Conservation (phyloP, 2,329 filamentous ascomycete genomes). For the Fusarium succisae region DNA sequence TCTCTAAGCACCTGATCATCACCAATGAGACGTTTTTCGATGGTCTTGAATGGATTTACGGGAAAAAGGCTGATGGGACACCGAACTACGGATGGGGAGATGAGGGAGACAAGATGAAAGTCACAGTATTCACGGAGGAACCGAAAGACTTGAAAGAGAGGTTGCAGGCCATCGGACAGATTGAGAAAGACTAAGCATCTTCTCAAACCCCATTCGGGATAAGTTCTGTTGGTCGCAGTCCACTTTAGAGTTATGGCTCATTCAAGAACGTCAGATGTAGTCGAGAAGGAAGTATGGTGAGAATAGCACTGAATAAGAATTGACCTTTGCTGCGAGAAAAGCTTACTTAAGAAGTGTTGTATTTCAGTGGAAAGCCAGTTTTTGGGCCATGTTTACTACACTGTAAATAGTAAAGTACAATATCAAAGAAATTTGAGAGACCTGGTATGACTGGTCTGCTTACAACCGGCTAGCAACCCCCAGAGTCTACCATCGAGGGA, state of each 20-base stretch:
- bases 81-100: not conserved
- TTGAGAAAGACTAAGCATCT: not conserved
- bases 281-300: too few species aligned
- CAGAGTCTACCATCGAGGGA: constrained; percentile 46
- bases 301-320: too few species aligned
- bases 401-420: too few species aligned
- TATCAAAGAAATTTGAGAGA: not conserved
- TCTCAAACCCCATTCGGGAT: not conserved
- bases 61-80: not conserved
- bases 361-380: not conserved
- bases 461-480: accelerated
- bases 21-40: not conserved
- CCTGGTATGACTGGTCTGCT: not conserved
- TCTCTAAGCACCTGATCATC: not conserved
- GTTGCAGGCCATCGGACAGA: not conserved
- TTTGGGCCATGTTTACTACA: accelerated
- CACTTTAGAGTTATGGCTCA: not conserved
- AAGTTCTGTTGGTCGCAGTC: not conserved
- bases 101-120: not conserved
- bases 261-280: too few species aligned
- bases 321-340: not conserved
- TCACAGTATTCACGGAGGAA: not conserved
- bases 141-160: not conserved
- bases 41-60: not conserved
- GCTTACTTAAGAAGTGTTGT: not conserved